These are phyloP conservation scores for Euphrasia arctica DNA, from an alignment of 305 asterid species.

Conservation along the genomic window DNA sequence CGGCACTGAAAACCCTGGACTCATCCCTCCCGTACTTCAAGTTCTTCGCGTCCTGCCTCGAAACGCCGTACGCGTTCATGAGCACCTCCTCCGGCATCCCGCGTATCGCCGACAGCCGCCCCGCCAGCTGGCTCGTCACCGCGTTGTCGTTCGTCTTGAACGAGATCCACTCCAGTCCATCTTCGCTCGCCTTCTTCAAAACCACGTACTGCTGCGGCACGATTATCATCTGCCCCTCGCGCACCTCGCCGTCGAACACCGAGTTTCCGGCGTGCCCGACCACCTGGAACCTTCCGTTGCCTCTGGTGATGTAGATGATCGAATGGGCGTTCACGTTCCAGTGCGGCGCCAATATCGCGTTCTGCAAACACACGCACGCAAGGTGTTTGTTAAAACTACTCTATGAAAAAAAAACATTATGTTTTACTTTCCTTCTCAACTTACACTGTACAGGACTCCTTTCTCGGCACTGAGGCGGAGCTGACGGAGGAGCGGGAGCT, in stretches of 20 bases:
- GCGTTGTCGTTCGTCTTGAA: slow-evolving; percentile 66
- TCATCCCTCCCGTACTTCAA: slow-evolving; percentile 54
- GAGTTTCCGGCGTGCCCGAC: slow-evolving; percentile 40
- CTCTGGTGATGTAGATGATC: slow-evolving; percentile 40
- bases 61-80: slow-evolving; percentile 40
- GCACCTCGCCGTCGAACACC: slow-evolving; percentile 52
- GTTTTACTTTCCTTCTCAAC: background rate
- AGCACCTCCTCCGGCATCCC: slow-evolving; percentile 57
- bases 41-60: slow-evolving; percentile 43
- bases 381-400: background rate
- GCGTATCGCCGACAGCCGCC: slow-evolving; percentile 46
- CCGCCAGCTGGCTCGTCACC: slow-evolving; percentile 37
- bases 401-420: background rate
- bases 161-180: slow-evolving; percentile 57
- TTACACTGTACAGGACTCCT: slow-evolving; percentile 46
- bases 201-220: slow-evolving; percentile 56
- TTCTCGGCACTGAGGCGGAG: slow-evolving; percentile 53
- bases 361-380: slow-evolving; percentile 26
- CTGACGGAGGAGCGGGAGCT: slow-evolving; percentile 44
- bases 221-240: slow-evolving; percentile 44
- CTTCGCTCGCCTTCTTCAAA: slow-evolving; percentile 38
- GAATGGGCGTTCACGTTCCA: slow-evolving; percentile 53
- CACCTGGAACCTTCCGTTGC: slow-evolving; percentile 50
- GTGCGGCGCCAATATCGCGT: slow-evolving; percentile 46
- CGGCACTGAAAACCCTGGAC: slow-evolving; percentile 33